Evolutionary conservation across 768 basidiomycete species (phyloP).

Genomic region (Clitopilus passeckerianus): DNA sequence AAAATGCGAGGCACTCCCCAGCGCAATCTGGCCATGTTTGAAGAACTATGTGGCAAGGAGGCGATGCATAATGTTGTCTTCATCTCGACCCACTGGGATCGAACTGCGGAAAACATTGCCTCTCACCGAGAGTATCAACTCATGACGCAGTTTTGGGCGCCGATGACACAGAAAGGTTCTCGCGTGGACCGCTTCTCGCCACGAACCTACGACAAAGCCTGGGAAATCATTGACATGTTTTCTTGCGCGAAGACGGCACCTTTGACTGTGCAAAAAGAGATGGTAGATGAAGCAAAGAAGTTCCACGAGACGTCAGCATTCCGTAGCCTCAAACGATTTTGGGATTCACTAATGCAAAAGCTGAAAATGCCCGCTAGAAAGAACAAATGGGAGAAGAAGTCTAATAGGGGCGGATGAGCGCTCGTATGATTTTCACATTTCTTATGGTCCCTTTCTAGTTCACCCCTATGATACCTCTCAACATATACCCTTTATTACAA

Average conservation of each 20-base stretch:
- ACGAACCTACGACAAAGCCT: background rate
- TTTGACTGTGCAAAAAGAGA: background rate
- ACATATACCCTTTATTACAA: background rate
- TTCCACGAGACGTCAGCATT: background rate
- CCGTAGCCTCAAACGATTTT: background rate
- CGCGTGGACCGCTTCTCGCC: background rate
- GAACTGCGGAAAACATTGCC: constrained; percentile 4
- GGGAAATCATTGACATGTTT: background rate
- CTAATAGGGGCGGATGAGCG: background rate
- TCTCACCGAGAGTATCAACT: constrained; percentile 1
- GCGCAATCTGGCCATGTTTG: constrained; percentile 23
- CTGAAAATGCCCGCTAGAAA: background rate
- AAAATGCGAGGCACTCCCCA: constrained; percentile 20
- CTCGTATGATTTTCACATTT: background rate
- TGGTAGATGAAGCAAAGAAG: background rate
- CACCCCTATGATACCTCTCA: background rate
- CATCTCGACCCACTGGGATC: constrained; percentile 27
- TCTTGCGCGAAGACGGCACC: background rate
- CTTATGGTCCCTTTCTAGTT: background rate
- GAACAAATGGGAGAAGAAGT: background rate
- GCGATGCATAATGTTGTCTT: constrained; percentile 20
- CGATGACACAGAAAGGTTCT: background rate
- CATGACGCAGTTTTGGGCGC: background rate
- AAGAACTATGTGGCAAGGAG: constrained; percentile 15
- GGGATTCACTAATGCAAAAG: background rate